phyloP scores from a whole-genome alignment of 768 basidiomycete genomes.

The Pulveroboletus frians region DNA sequence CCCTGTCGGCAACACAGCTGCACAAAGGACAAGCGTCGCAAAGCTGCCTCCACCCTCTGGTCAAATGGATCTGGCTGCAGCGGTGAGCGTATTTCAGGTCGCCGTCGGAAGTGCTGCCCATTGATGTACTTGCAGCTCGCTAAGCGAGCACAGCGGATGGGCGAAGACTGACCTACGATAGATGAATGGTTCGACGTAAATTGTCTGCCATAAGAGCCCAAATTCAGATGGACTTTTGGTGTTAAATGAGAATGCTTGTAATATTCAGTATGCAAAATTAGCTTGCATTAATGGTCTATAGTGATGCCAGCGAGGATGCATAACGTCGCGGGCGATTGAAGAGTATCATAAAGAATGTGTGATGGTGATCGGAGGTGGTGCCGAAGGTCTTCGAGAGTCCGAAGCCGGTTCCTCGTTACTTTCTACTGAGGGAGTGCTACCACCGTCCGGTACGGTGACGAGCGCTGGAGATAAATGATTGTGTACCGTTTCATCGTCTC shows the following conservation, averaged over 20 bases:
- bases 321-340: slow-evolving; percentile 3
- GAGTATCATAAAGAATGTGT: slow-evolving; percentile 34
- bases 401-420: slow-evolving; percentile 27
- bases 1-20: slow-evolving; percentile 31
- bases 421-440: slow-evolving; percentile 14
- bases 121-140: slow-evolving; percentile 49
- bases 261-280: slow-evolving; percentile 25
- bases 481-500: slow-evolving; percentile 30
- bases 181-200: background rate
- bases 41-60: slow-evolving; percentile 44
- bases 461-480: slow-evolving; percentile 10
- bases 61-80: slow-evolving; percentile 81
- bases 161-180: slow-evolving; percentile 37
- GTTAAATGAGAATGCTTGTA: slow-evolving; percentile 14
- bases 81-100: slow-evolving; percentile 42
- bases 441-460: slow-evolving; percentile 18
- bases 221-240: slow-evolving; percentile 6
- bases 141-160: slow-evolving; percentile 66
- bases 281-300: slow-evolving; percentile 20
- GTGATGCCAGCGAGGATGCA: slow-evolving; percentile 12
- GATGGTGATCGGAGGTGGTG: slow-evolving; percentile 41
- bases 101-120: background rate
- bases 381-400: slow-evolving; percentile 8
- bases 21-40: slow-evolving; percentile 36
- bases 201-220: background rate